Evolutionary conservation across 2,329 filamentous ascomycete species (phyloP), one percentile per base, ranked within the genome.

Genomic region (Diaporthe aspalathi): DNA sequence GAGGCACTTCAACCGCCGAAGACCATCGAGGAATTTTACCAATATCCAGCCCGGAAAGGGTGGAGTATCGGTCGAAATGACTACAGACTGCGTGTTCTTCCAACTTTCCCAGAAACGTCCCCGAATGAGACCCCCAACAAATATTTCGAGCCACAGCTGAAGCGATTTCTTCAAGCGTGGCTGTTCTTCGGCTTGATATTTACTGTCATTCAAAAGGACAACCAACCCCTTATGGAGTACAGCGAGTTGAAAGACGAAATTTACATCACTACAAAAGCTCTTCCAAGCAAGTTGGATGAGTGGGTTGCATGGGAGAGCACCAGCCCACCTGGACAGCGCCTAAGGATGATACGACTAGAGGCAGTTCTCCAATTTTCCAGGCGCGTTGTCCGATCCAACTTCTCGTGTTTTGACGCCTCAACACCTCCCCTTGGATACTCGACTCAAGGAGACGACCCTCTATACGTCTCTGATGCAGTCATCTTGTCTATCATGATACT

Each of bases 111-210:
- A 32, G 27, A 29, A 20, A 2, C 24, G 5, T 29, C 24, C 2
- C 27, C 29, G 11, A 20, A 32, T 32, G 50, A 24, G 24, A 53
- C 6, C 24, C 32, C 50, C 29, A 20, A 9, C 24, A 53, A 29
- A 53, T 24, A 53, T 2, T 53, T 53, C 16, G 50, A 32, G 16
- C 24, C 27, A 6, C 11, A n/a, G 14, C 50, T 53, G 50, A 53
- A 17, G 16, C 24, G 50, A 3, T 53, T 53, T 11, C 50, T 53
- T 29, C 50, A 53, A 32, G 50, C 50, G 3, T 53, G 50, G 50
- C 50, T 53, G 1, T 32, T 53, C 11, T 53, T 53, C 27, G 50
- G 50, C 50, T 53, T 53, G 24, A 53, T 53, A 53, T 53, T 53
- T 16, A 53, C 50, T 20, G 50, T 53, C 5, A 24, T 53, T 32